phyloP scores from a whole-genome alignment of 2,329 filamentous ascomycete species.

The Penicillium sclerotiorum region DNA sequence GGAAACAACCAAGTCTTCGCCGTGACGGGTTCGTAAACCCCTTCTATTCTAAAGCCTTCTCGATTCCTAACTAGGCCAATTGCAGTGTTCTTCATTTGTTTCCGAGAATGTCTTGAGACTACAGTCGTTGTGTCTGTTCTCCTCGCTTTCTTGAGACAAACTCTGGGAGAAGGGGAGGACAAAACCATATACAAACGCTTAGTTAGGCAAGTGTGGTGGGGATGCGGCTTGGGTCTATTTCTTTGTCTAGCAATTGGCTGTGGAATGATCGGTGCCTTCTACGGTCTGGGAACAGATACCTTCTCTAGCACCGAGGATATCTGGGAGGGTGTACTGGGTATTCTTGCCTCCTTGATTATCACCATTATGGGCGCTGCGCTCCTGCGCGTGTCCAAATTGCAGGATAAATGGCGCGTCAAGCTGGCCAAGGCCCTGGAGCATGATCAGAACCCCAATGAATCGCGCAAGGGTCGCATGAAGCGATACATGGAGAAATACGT shows the following conservation, averaged over 20 bases:
- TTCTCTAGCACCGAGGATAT: conserved; percentile 73
- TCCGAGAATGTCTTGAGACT: conserved; percentile 81
- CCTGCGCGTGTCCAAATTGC: conserved; percentile 78
- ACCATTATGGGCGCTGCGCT: conserved; percentile 78
- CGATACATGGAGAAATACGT: conserved; percentile 73
- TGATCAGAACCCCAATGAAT: conserved; percentile 44
- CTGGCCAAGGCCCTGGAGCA: conserved; percentile 65
- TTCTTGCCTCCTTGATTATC: conserved; percentile 79
- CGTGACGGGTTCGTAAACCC: conserved; percentile 2
- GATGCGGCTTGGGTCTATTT: conserved; percentile 64
- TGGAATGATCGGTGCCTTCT: conserved; percentile 73
- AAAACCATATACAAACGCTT: conserved; percentile 67
- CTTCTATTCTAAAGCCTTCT: not conserved
- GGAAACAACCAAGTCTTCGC: conserved; percentile 25
- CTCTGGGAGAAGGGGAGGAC: conserved; percentile 68
- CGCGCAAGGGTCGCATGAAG: conserved; percentile 56
- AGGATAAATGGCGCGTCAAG: conserved; percentile 84
- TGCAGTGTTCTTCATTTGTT: conserved; percentile 47
- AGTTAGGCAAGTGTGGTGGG: conserved; percentile 68
- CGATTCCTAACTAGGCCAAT: too few relatives aligned
- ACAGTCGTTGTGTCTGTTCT: conserved; percentile 86
- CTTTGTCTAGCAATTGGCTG: conserved; percentile 68
- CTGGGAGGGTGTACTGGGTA: conserved; percentile 77
- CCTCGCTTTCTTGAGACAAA: conserved; percentile 81
- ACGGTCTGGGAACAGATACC: conserved; percentile 66